Base-by-base conservation (phyloP, 306 rosid genomes). In the Canavalia ensiformis region DNA sequence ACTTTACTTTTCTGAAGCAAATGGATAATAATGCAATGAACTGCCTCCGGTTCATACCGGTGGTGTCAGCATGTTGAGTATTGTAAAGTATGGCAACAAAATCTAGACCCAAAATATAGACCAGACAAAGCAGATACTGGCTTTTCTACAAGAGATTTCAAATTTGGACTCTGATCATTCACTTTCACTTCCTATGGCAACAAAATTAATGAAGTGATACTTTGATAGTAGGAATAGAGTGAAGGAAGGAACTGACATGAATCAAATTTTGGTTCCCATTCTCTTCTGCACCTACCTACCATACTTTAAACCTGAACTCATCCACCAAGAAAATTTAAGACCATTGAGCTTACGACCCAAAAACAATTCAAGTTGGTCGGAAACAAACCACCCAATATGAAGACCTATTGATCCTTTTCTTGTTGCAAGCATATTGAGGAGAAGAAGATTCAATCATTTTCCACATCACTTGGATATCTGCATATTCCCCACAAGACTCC, bases 381-480 rank as follows among this genome's bases (percentile, higher is more conserved):
- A 87, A 90, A 80, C 90, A 86, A 44, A 84, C 67, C 65, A 78
- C 62, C 88, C 89, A 84, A 51, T 62, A 58, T 6, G 87, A 72
- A 71, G 86, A 75, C 13, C 76, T 75, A 18, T 66, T 83, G 42
- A 42, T 78, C 39, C 58, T 77, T 31, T 52, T 76, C 68, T 47
- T 86, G 75, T 37, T 78, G 65, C 59, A 55, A 37, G 62, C 78
- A 63, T 60, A 62, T 68, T 78, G 90, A 72, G 90, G 63, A 74
- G 84, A 78, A 72, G 88, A 89, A 80, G 94, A 90, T 52, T 95
- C 97, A 76, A 95, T 83, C 71, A 95, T 93, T 87, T 88, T 87
- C 98, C 97, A 95, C 99, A 95, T 95, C 56, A 93, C 94, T 80
- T 77, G 87, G 65, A 93, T 93, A 82, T 95, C 99, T 84, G 45